Conservation (phyloP, 352 stramenopile species). For the Globisporangium carolinianum region DNA sequence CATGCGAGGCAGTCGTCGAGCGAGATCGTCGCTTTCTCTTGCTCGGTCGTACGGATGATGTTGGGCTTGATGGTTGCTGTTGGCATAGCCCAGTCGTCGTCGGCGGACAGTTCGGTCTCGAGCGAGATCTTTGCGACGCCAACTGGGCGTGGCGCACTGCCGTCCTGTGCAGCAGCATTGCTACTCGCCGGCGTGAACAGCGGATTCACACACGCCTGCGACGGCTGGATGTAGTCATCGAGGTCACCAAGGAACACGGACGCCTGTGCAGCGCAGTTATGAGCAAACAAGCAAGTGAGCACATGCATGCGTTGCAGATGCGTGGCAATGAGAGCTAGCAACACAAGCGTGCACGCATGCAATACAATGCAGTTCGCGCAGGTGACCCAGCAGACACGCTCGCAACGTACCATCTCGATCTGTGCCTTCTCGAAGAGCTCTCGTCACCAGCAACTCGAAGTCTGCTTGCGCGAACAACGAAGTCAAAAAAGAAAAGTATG, state of each 20-base stretch:
- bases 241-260: conserved; percentile 92
- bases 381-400: too few species aligned
- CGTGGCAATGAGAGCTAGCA: too few species aligned
- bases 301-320: too few species aligned
- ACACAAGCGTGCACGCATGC: too few species aligned
- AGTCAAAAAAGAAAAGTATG: too few species aligned
- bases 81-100: conserved; percentile 45
- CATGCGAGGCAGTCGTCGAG: conserved; percentile 96
- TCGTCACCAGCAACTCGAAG: too few species aligned
- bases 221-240: conserved; percentile 92
- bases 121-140: conserved; percentile 70
- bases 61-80: conserved; percentile 37
- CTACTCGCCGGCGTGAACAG: conserved; percentile 68
- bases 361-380: too few species aligned
- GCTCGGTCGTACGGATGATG: conserved; percentile 68
- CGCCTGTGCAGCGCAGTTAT: conserved; percentile 24
- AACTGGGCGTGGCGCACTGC: conserved; percentile 3
- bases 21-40: conserved; percentile 90
- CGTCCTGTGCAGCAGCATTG: background rate
- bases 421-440: too few species aligned
- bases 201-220: conserved; percentile 92
- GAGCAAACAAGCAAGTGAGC: too few species aligned
- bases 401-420: too few species aligned
- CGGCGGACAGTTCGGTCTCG: conserved; percentile 57
- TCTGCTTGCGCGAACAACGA: too few species aligned